Conservation (phyloP, 2,329 filamentous ascomycete genomes). For the Colletotrichum tabaci region DNA sequence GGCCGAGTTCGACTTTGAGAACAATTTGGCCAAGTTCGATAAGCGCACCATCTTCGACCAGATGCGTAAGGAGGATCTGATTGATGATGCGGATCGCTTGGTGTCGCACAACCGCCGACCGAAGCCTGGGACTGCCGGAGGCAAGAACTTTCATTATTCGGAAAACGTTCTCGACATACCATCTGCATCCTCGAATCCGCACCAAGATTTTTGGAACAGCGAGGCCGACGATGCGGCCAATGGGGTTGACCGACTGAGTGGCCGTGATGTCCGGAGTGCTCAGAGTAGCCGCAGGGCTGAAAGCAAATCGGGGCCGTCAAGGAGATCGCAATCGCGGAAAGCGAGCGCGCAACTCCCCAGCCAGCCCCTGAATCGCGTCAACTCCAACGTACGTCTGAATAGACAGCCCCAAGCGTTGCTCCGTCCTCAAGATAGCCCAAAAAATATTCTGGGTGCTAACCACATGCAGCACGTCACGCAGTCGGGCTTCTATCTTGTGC, state of each 20-base stretch:
- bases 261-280: slow-evolving; percentile 66
- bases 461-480: slow-evolving; percentile 47
- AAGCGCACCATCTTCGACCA: slow-evolving; percentile 93
- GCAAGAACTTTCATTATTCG: slow-evolving; percentile 91
- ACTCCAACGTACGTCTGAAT: slow-evolving; percentile 60
- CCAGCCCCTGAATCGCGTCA: slow-evolving; percentile 63
- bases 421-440: slow-evolving; percentile 36
- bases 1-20: slow-evolving; percentile 94
- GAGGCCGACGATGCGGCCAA: slow-evolving; percentile 76
- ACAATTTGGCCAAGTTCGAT: slow-evolving; percentile 93
- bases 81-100: slow-evolving; percentile 91
- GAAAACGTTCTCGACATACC: slow-evolving; percentile 89
- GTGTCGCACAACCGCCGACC: slow-evolving; percentile 86
- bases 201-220: slow-evolving; percentile 78
- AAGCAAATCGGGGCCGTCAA: slow-evolving; percentile 64
- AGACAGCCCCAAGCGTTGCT: slow-evolving; percentile 35
- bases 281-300: slow-evolving; percentile 67
- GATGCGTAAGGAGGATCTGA: slow-evolving; percentile 88
- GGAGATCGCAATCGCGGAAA: slow-evolving; percentile 71
- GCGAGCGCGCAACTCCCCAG: slow-evolving; percentile 60
- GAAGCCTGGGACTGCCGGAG: slow-evolving; percentile 80
- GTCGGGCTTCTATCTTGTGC: slow-evolving; percentile 67
- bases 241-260: slow-evolving; percentile 62
- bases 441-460: slow-evolving; percentile 48
- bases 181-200: slow-evolving; percentile 54